These are phyloP conservation scores for Nemania sp. DNA, from an alignment of 2,329 filamentous ascomycete genomes.

Conservation along the genomic window DNA sequence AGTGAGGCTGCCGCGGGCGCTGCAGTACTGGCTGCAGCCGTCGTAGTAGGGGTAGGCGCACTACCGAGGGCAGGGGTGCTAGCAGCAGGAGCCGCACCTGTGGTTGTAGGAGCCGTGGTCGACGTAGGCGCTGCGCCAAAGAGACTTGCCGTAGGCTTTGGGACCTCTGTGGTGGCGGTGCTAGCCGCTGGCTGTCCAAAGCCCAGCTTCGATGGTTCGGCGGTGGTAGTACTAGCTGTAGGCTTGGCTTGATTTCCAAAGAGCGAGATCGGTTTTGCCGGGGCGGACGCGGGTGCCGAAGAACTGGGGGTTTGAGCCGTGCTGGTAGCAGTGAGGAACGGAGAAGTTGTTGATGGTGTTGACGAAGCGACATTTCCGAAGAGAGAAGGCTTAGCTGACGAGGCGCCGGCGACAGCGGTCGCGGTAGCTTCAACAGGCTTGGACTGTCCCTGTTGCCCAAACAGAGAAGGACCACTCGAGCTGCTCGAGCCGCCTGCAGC, in stretches of 20 bases:
- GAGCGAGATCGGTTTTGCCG: conserved; percentile 27
- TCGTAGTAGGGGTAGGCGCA: no score
- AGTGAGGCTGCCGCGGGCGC: conserved; percentile 39
- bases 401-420: no score
- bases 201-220: conserved; percentile 37
- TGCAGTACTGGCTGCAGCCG: conserved; percentile 37
- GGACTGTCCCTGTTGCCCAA: conserved; percentile 26
- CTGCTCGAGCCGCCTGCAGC: conserved; percentile 17
- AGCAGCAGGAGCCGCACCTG: conserved; percentile 33
- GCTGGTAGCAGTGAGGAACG: conserved; percentile 27
- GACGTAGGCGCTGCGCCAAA: conserved; percentile 36
- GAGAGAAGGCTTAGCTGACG: conserved; percentile 30
- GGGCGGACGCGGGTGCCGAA: conserved; percentile 25
- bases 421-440: conserved; percentile 31
- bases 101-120: conserved; percentile 27
- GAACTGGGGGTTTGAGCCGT: conserved; percentile 23
- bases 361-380: conserved; percentile 29
- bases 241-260: conserved; percentile 31
- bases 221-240: conserved; percentile 28
- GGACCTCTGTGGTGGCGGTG: conserved; percentile 34
- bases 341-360: conserved; percentile 27
- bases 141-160: conserved; percentile 36
- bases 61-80: conserved; percentile 28
- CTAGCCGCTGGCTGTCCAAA: conserved; percentile 27
- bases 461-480: conserved; percentile 24